phyloP scores from a whole-genome alignment of 148 eudicot species.

The Agrostemma githago region DNA sequence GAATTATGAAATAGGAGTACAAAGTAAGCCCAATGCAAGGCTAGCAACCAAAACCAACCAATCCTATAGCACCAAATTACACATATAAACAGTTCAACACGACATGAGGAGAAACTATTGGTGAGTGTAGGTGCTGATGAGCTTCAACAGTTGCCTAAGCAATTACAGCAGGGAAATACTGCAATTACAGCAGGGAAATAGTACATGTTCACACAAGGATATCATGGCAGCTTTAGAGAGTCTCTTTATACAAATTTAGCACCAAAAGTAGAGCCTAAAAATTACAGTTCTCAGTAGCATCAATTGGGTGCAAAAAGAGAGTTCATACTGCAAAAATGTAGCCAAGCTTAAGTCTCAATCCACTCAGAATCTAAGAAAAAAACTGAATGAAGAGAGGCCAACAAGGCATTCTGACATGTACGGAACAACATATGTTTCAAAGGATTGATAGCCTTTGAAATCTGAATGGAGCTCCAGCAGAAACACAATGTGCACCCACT shows the following conservation, averaged over 20 bases:
- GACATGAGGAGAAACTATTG: background rate
- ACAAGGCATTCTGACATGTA: conserved; percentile 31
- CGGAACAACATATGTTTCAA: conserved; percentile 36
- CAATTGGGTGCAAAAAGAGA: conserved; percentile 20
- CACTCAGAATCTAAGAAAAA: conserved; percentile 29
- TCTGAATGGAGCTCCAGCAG: conserved; percentile 25
- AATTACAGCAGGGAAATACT: background rate
- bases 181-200: background rate
- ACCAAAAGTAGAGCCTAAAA: background rate
- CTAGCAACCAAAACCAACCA: too few relatives aligned
- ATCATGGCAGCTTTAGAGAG: background rate
- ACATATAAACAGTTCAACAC: background rate
- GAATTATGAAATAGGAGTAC: too few relatives aligned
- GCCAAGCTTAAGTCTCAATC: conserved; percentile 29
- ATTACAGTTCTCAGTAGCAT: conserved; percentile 18
- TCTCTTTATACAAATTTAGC: background rate
- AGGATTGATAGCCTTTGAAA: conserved; percentile 23
- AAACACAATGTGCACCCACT: conserved; percentile 16
- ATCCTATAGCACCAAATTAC: background rate
- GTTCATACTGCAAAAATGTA: conserved; percentile 19
- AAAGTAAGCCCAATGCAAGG: too few relatives aligned
- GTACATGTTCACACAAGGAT: background rate
- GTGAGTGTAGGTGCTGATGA: background rate
- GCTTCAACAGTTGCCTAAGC: background rate
- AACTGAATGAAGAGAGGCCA: conserved; percentile 27